phyloP scores from a whole-genome alignment of 176 grass and related monocot genomes.

The Carex pumila region DNA sequence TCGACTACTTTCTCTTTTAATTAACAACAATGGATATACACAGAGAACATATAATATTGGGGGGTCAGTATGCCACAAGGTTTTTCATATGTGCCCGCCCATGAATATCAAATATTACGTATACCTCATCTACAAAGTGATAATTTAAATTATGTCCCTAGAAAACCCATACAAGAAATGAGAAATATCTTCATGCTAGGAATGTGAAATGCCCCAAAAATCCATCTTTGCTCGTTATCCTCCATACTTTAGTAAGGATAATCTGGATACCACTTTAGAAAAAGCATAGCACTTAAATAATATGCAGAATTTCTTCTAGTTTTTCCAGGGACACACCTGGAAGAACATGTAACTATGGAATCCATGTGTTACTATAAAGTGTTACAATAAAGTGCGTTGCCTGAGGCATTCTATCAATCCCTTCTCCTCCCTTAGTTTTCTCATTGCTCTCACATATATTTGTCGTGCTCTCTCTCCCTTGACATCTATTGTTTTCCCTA shows the following conservation, averaged over 20 bases:
- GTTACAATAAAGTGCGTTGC: neutral
- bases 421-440: slow-evolving; percentile 25
- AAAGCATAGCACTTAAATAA: neutral
- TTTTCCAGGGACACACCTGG: neutral
- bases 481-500: slow-evolving; percentile 10
- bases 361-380: slow-evolving; percentile 9
- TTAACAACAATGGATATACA: neutral
- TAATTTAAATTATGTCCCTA: neutral
- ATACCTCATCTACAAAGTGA: neutral
- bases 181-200: neutral
- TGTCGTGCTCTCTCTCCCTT: slow-evolving; percentile 7
- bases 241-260: neutral
- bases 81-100: slow-evolving; percentile 2
- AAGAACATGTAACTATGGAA: neutral
- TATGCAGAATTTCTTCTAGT: neutral
- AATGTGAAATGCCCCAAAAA: neutral
- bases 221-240: neutral
- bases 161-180: neutral
- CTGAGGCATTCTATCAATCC: slow-evolving; percentile 18
- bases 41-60: neutral
- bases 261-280: neutral
- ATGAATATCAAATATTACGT: neutral
- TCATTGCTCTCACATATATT: slow-evolving; percentile 13
- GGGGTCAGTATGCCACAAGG: neutral
- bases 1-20: neutral